Base-by-base conservation (phyloP, 805 yeast genomes). In the Ogataea trehaloabstinens region DNA sequence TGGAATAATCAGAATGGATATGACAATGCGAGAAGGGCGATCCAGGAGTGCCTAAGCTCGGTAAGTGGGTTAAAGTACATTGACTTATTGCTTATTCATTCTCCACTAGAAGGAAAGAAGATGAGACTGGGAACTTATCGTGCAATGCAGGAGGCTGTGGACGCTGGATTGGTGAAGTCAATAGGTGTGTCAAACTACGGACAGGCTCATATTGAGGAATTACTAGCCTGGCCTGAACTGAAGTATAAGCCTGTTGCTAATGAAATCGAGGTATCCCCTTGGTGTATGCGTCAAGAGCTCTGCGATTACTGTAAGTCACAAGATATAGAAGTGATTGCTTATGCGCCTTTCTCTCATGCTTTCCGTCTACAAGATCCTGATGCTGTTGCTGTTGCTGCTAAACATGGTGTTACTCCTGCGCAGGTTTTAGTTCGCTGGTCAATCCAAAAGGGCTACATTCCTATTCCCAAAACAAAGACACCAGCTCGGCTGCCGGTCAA, bases 131-230 rank as follows among this genome's bases (percentile, higher is more conserved):
- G 71, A 28, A 74, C 89, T 1, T 85, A 81, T 75, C 68, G 64
- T 52, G 90, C 89, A 1, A 71, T 85, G 71, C 89, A 85, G 59
- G 91, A 85, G 48, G 78, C 78, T 17, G 81, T 78, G 16, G 75
- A 70, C 20, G 65, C 64, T 5, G 83, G 87, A 7, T 58, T 67
- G 32, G 77, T 82, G 38, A 74, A 70, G 51, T 71, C 85, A 11
- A 78, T 86, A 40, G 95, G 95, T 34, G 90, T 86, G 12, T 85
- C 95, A 6, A 85, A 85, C 63, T 85, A 71, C 52, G 86, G 87
- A 33, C 54, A 60, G 12, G 63, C 60, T 4, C 87, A 80, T 55
- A 57, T 85, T 18, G 72, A 79, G 41, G 83, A 82, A 55, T 61
- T 85, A 31, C 64, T 82, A 30, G 49, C 56, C 3, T 79, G 85